These are phyloP conservation scores for Cordyceps javanica DNA, from an alignment of 2,329 filamentous ascomycete genomes.

Conservation along the genomic window DNA sequence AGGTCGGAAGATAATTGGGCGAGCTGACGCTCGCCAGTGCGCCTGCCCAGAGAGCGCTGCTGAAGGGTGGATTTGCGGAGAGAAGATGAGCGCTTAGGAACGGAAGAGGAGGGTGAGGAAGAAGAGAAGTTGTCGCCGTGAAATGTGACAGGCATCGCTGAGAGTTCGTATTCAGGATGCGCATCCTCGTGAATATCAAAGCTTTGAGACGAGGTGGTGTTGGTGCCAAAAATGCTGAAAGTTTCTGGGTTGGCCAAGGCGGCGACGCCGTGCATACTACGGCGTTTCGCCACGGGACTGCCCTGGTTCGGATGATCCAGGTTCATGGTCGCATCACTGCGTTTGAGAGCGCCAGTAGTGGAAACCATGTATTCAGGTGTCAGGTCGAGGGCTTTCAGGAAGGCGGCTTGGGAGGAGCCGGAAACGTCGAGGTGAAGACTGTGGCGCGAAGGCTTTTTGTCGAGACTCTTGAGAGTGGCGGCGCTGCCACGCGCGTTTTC, in stretches of 20 bases:
- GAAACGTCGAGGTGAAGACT: constrained; percentile 53
- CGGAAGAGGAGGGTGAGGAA: constrained; percentile 43
- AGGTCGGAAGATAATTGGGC: constrained; percentile 47
- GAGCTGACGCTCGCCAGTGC: constrained; percentile 51
- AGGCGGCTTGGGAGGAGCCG: constrained; percentile 44
- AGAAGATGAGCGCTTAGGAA: constrained; percentile 67
- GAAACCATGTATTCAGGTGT: constrained; percentile 29
- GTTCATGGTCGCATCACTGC: constrained; percentile 85
- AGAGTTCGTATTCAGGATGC: constrained; percentile 47
- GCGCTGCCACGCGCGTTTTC: constrained; percentile 38
- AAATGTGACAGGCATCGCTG: constrained; percentile 23
- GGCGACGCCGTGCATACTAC: constrained; percentile 76
- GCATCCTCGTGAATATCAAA: constrained; percentile 49
- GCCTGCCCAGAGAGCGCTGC: constrained; percentile 64
- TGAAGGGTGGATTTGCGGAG: constrained; percentile 82
- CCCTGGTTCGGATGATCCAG: constrained; percentile 71
- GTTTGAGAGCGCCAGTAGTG: constrained; percentile 75
- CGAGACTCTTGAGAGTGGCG: constrained; percentile 36
- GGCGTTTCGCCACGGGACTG: constrained; percentile 84
- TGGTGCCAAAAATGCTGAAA: constrained; percentile 72
- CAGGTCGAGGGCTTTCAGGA: constrained; percentile 46
- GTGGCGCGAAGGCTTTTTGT: constrained; percentile 43
- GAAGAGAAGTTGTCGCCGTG: constrained; percentile 37
- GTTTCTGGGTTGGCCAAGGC: constrained; percentile 48
- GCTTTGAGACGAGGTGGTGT: constrained; percentile 32